Percentiles rank a stretch among this genome's conserved stretches.
Conservation (phyloP, 441 rosid species). For the Adansonia grandidieri region DNA sequence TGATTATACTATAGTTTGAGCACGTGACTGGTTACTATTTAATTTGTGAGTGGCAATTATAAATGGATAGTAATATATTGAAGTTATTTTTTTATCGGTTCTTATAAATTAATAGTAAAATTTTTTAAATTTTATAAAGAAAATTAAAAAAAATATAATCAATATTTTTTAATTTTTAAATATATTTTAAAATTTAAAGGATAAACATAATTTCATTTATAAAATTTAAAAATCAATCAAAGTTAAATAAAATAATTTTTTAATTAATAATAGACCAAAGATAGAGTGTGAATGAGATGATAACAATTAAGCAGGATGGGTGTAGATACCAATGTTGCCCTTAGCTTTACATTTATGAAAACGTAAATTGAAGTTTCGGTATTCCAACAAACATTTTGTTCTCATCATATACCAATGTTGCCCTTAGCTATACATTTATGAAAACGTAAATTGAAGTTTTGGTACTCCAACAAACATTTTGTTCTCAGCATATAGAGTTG, state of each 20-base stretch:
- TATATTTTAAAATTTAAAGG: too few relatives aligned
- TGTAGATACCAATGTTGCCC: background rate
- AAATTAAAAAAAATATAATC: too few relatives aligned
- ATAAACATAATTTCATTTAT: too few relatives aligned
- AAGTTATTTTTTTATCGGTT: too few relatives aligned
- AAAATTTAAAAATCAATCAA: background rate
- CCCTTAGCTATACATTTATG: background rate
- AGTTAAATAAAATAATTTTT: too few relatives aligned
- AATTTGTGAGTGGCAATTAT: background rate
- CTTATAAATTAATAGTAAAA: too few relatives aligned
- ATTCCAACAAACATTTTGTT: background rate
- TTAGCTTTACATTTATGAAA: background rate
- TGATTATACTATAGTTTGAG: background rate
- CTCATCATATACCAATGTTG: background rate
- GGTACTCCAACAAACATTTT: background rate
- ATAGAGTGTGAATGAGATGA: background rate
- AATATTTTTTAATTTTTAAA: too few relatives aligned
- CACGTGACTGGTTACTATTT: background rate
- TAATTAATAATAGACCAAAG: background rate
- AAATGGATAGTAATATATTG: background rate
- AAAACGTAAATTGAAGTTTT: background rate
- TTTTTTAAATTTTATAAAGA: too few relatives aligned
- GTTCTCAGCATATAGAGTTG: background rate
- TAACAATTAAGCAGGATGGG: background rate
- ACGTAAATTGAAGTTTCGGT: background rate